Percentiles rank a stretch among this genome's conserved stretches.
Conservation (phyloP, 2,329 filamentous ascomycete species). For the Acarospora socialis region DNA sequence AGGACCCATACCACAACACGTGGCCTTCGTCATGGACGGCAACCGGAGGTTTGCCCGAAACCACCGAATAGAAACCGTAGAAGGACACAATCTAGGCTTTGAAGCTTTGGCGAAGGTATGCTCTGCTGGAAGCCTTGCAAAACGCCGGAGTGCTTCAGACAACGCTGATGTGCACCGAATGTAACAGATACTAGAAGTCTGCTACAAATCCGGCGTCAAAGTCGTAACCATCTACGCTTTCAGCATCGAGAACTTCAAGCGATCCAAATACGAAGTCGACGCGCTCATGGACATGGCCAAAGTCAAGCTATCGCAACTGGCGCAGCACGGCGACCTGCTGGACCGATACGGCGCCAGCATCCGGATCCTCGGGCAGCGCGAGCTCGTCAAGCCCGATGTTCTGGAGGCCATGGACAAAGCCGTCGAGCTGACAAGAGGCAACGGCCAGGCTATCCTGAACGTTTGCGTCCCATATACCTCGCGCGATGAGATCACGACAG, state of each 20-base stretch:
- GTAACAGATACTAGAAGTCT: constrained; percentile 74
- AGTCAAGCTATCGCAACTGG: constrained; percentile 79
- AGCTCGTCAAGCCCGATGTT: constrained; percentile 75
- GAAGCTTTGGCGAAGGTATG: constrained; percentile 78
- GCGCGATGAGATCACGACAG: constrained; percentile 83
- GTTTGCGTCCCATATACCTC: constrained; percentile 98
- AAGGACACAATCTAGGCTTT: constrained; percentile 91
- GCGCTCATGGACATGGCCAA: constrained; percentile 97
- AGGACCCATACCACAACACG: constrained; percentile 82
- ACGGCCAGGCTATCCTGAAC: constrained; percentile 68
- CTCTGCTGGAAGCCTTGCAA: constrained; percentile 10
- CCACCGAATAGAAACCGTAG: constrained; percentile 88
- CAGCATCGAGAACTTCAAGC: constrained; percentile 97
- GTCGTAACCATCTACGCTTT: constrained; percentile 97
- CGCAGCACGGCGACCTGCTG: constrained; percentile 82
- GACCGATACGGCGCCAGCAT: constrained; percentile 85
- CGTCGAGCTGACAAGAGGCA: constrained; percentile 72
- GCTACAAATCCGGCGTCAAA: constrained; percentile 93
- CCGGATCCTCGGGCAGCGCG: constrained; percentile 69
- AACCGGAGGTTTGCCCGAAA: constrained; percentile 83
- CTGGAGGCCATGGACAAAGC: constrained; percentile 76
- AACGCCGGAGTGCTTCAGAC: neutral
- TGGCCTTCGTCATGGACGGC: constrained; percentile 99
- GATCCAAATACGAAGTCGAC: constrained; percentile 90
- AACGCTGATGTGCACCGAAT: constrained; percentile 4